A percentile compares a stretch with the other conserved stretches of the same genome.
Conservation (phyloP, 805 yeast species). For the Tetrapisispora iriomotensis region DNA sequence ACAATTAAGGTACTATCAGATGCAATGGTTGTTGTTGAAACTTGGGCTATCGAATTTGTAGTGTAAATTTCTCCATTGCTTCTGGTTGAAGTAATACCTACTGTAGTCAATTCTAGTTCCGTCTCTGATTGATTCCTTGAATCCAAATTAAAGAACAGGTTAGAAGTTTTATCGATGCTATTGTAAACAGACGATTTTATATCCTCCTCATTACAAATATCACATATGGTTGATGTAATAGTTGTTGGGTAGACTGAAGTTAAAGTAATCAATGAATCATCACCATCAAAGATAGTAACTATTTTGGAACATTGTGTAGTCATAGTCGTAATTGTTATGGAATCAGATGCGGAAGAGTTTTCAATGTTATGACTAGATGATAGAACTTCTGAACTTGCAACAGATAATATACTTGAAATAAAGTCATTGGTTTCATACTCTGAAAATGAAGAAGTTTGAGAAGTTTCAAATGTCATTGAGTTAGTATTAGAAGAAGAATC, state of each 20-base stretch:
- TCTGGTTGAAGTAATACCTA: not conserved
- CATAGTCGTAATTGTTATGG: not conserved
- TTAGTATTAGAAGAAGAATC: too few relatives aligned
- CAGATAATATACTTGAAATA: too few relatives aligned
- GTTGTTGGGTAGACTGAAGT: constrained; percentile 1
- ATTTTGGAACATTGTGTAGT: not conserved
- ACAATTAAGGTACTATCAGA: constrained; percentile 12
- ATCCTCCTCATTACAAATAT: not conserved
- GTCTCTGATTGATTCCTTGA: too few relatives aligned
- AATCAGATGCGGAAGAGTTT: too few relatives aligned
- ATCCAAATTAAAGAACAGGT: too few relatives aligned
- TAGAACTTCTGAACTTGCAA: too few relatives aligned
- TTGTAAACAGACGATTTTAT: not conserved
- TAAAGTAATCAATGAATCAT: not conserved
- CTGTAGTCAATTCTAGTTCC: not conserved
- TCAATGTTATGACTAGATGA: too few relatives aligned
- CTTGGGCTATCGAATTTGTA: constrained; percentile 22
- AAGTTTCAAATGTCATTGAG: too few relatives aligned
- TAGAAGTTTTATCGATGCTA: too few relatives aligned
- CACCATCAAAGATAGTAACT: not conserved
- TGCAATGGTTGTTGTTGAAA: constrained; percentile 26
- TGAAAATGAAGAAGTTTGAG: too few relatives aligned
- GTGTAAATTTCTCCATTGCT: not conserved
- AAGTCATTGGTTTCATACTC: too few relatives aligned
- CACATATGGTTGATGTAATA: constrained; percentile 1